phyloP scores from a whole-genome alignment of 495 filamentous ascomycete species.

The Tuber borchii region DNA sequence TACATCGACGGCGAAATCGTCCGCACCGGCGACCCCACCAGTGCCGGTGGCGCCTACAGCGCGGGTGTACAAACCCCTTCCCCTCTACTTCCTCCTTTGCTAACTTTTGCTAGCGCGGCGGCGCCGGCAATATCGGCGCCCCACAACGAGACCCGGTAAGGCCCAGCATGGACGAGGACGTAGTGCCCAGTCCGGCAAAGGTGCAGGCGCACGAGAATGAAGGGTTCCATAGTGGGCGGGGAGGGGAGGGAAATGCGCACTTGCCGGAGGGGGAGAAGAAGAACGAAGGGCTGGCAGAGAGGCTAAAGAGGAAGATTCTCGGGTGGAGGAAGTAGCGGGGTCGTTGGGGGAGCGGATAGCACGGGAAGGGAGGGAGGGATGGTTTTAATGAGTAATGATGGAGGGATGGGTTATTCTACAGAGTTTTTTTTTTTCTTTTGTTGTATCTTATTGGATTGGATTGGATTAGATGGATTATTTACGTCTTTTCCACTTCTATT shows the following conservation, averaged over 20 bases:
- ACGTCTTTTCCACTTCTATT: not conserved
- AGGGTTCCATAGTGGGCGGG: constrained; percentile 29
- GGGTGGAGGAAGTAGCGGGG: constrained; percentile 5
- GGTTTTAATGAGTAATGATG: constrained; percentile 6
- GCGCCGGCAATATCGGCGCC: constrained; percentile 38
- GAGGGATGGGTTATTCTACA: not conserved
- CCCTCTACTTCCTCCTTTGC: not conserved
- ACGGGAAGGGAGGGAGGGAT: not conserved
- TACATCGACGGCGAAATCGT: constrained; percentile 40
- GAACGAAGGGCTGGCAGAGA: constrained; percentile 27
- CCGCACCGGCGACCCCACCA: constrained; percentile 33
- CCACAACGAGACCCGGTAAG: constrained; percentile 21
- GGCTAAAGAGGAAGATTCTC: constrained; percentile 30
- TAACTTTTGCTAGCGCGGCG: constrained; percentile 33
- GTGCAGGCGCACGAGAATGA: constrained; percentile 25
- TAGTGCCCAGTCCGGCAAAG: constrained; percentile 34
- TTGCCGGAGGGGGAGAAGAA: constrained; percentile 22
- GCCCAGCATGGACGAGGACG: constrained; percentile 35
- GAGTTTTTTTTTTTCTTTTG: not conserved
- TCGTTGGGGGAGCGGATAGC: not conserved
- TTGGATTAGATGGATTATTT: not conserved
- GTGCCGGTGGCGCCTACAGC: constrained; percentile 33
- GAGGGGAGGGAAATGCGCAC: constrained; percentile 24
- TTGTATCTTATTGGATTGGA: not conserved
- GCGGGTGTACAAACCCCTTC: constrained; percentile 27